phyloP scores from a whole-genome alignment of 2,329 filamentous ascomycete genomes.

The Arthroderma sp. region DNA sequence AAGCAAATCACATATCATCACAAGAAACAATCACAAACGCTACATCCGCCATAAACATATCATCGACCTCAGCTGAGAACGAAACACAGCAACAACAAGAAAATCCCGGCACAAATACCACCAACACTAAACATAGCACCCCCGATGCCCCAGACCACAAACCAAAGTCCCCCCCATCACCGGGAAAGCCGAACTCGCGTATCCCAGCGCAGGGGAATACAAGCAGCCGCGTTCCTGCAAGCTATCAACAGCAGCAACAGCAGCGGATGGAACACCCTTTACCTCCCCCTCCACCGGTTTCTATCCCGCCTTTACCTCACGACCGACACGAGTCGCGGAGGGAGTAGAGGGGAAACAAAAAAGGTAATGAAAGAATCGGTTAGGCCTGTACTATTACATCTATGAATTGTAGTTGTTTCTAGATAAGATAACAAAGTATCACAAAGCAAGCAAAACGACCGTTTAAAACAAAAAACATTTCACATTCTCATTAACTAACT shows the following conservation, averaged over 20 bases:
- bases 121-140: background rate
- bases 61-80: background rate
- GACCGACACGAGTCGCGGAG: no score
- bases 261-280: slow-evolving; percentile 4
- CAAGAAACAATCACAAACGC: background rate
- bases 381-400: no score
- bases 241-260: slow-evolving; percentile 3
- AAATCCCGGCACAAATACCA: background rate
- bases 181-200: background rate
- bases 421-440: no score
- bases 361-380: background rate
- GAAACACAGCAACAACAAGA: background rate
- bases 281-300: slow-evolving; percentile 3
- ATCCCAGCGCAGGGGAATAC: background rate
- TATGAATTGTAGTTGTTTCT: no score
- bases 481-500: no score
- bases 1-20: background rate
- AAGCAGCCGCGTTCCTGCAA: slow-evolving; percentile 5
- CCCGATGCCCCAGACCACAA: background rate
- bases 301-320: slow-evolving; percentile 3
- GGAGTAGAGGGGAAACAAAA: background rate
- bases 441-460: no score
- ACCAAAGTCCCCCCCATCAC: background rate
- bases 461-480: no score
- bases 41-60: slow-evolving; percentile 1